Evolutionary conservation across 169 alveolate genomes (phyloP), one percentile per base, ranked within the genome.

Genomic region (Miamiensis avidus): DNA sequence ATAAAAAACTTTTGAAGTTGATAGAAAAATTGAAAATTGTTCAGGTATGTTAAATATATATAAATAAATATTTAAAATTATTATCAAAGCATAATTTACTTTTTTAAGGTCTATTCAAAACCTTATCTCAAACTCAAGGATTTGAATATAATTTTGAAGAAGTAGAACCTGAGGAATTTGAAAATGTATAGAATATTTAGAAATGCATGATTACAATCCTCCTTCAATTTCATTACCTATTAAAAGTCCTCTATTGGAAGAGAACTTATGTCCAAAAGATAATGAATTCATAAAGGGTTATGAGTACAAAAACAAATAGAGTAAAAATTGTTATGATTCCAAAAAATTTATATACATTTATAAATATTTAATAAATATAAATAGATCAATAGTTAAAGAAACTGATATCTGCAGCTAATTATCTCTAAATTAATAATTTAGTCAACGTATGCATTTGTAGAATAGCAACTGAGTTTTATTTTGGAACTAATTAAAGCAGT

Each of bases 381-480:
- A 64, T 49, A 29, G 75, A 79, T 49, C 34, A 28, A 20, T 30
- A 72, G 0, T 79, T 79, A 29, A 79, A 31, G 26, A 74, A 79
- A 34, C 64, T 79, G 64, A 28, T 79, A 29, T 26, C 34, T 25
- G 84, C 84, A 0, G 84, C 84, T 16, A 34, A 34, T 49, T 79
- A 79, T 79, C 64, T 79, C n/a, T 49, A 79, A 65, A 79, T 79
- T 29, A 49, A 79, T 28, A 79, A 27, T 49, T 65, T 79, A 49
- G 34, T 34, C 64, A 74, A 79, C 29, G 75, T 79, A 29, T 79
- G 84, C 30, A 64, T 79, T 64, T 79, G 84, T 72, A 79, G 84
- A 64, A 49, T 79, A 0, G 84, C 84, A 26, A 79, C 64, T 4
- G 84, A 79, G 64, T 79, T 79, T 74, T 79, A 49, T 30, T 79